Evolutionary conservation across 768 basidiomycete genomes (phyloP), one percentile per base, ranked within the genome.

Genomic region (Ramaria rubella): DNA sequence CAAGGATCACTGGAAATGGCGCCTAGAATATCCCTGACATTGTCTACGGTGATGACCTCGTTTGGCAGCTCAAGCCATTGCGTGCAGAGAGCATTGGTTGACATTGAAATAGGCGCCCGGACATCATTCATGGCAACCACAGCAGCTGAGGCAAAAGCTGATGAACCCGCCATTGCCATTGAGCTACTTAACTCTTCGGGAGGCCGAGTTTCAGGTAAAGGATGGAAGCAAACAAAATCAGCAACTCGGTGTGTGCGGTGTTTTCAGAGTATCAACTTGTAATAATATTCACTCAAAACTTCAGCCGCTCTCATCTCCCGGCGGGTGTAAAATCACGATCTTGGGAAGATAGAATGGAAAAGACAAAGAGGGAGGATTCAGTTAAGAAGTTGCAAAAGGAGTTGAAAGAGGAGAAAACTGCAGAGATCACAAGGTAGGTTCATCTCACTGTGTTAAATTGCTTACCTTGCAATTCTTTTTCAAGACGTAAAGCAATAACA

Each of bases 321-420:
- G 68, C 74, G 11, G 85, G 81, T 57, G 75, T 85, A 52, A 88
- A 83, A 68, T 77, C 85, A 2, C 85, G 77, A 68, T 74, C 64
- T 40, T 90, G 85, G 82, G 76, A 81, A 54, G 77, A 80, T 31
- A 77, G 90, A 34, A 87, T 89, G 79, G 75, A 80, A 58, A 81
- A 82, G 65, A 81, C 81, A 24, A 80, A 80, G 65, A 81, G 80
- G 63, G 79, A 79, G 19, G 74, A 75, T 36, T 86, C 90, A 19
- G 77, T 87, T 59, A 91, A 88, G 69, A 83, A 85, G 66, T 73
- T 92, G 29, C 75, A 90, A 68, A 64, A 68, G 9, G 89, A 90
- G 60, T 76, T 92, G 61, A 86, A 81, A 66, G 83, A 86, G 45
- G 90, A 91, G 68, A 90, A 89, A 63, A 72, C 77, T 62, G 79